phyloP scores from a whole-genome alignment of 176 grass and related monocot species.

The Tillandsia fasciculata region DNA sequence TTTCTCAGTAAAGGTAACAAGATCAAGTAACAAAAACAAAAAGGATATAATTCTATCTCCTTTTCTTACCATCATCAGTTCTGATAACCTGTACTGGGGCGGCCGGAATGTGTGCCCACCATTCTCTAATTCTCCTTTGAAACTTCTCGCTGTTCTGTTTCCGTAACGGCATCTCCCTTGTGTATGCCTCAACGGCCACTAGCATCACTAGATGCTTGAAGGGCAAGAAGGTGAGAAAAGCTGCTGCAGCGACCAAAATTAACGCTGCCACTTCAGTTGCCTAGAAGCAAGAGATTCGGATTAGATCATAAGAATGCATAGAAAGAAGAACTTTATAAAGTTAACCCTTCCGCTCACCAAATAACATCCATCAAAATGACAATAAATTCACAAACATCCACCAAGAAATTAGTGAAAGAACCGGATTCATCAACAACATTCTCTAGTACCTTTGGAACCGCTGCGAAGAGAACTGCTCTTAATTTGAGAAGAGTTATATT shows the following conservation, averaged over 20 bases:
- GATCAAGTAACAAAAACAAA: too few relatives aligned
- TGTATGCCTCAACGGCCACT: conserved; percentile 67
- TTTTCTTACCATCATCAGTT: too few relatives aligned
- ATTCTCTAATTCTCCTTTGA: conserved; percentile 64
- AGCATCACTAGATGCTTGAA: conserved; percentile 38
- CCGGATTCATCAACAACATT: not conserved
- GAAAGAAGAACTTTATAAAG: too few relatives aligned
- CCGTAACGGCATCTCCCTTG: conserved; percentile 78
- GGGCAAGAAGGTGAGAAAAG: conserved; percentile 32
- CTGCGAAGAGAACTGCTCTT: conserved; percentile 67
- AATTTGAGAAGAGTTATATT: conserved; percentile 90
- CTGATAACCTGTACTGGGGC: conserved; percentile 53
- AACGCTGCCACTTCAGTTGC: conserved; percentile 53
- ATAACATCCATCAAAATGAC: too few relatives aligned
- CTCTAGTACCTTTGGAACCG: conserved; percentile 55
- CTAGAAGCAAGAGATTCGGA: conserved; percentile 22
- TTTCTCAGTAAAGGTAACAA: too few relatives aligned
- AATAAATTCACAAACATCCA: too few relatives aligned
- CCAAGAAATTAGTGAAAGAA: too few relatives aligned
- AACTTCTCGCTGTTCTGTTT: conserved; percentile 78
- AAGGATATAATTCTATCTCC: too few relatives aligned
- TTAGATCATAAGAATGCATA: not conserved
- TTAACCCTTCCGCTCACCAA: too few relatives aligned
- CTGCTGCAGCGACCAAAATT: conserved; percentile 28
- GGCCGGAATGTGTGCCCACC: conserved; percentile 80